Conservation (phyloP, 306 rosid species). For the Trifolium subterraneum region DNA sequence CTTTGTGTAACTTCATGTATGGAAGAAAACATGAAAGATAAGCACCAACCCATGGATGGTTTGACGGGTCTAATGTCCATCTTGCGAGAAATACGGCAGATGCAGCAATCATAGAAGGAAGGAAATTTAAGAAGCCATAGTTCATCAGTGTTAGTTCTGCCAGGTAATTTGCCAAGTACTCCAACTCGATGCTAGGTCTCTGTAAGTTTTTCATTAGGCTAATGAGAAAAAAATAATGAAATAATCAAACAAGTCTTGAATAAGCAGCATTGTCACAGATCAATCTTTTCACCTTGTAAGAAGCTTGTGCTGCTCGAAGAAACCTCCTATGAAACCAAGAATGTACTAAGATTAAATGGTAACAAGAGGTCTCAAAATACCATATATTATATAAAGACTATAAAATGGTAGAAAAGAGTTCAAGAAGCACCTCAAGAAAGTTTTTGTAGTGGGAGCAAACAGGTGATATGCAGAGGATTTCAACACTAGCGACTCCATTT, state of each 20-base stretch:
- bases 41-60: conserved; percentile 87
- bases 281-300: conserved; percentile 63
- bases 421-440: conserved; percentile 77
- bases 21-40: conserved; percentile 30
- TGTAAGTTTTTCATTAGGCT: conserved; percentile 45
- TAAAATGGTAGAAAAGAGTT: background rate
- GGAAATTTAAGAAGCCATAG: conserved; percentile 70
- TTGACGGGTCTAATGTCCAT: conserved; percentile 88
- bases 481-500: conserved; percentile 79
- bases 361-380: conserved; percentile 35
- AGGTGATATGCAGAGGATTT: conserved; percentile 71
- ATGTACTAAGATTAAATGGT: background rate
- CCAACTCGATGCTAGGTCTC: conserved; percentile 83
- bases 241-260: conserved; percentile 26
- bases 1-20: background rate
- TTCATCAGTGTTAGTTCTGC: conserved; percentile 81
- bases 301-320: conserved; percentile 92
- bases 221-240: conserved; percentile 22
- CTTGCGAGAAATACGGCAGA: conserved; percentile 88
- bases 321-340: conserved; percentile 72
- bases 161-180: conserved; percentile 83
- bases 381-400: background rate
- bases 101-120: conserved; percentile 88
- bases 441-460: conserved; percentile 81
- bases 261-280: conserved; percentile 34